Evolutionary conservation across 2,329 filamentous ascomycete species (phyloP).

Genomic region (Talaromyces sp.): DNA sequence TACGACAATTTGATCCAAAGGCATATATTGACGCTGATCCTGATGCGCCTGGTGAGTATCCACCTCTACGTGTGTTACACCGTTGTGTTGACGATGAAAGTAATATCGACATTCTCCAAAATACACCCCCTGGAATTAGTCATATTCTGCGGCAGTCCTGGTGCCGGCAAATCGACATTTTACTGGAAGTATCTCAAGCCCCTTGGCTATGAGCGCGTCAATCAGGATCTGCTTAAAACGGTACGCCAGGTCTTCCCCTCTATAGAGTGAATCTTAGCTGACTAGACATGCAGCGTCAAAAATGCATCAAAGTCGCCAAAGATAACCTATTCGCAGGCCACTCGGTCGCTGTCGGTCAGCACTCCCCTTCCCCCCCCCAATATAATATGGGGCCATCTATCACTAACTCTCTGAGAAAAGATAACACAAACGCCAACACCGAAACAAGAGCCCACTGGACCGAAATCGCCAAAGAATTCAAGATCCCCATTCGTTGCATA

Average conservation of each 20-base stretch:
- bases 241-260: conserved; percentile 34
- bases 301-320: conserved; percentile 67
- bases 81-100: conserved; percentile 17
- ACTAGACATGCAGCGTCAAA: conserved; percentile 49
- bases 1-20: conserved; percentile 67
- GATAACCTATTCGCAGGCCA: conserved; percentile 61
- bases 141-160: conserved; percentile 82
- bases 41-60: conserved; percentile 33
- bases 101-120: conserved; percentile 49
- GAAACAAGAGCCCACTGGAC: conserved; percentile 78
- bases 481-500: conserved; percentile 76
- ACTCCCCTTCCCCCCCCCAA: no score
- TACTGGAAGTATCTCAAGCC: conserved; percentile 75
- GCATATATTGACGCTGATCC: conserved; percentile 46
- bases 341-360: conserved; percentile 71
- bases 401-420: conserved; percentile 43
- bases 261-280: not conserved
- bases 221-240: conserved; percentile 83
- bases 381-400: no score
- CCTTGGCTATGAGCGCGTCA: conserved; percentile 76
- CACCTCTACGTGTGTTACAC: not conserved
- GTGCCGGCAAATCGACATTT: conserved; percentile 87
- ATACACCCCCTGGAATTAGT: conserved; percentile 68
- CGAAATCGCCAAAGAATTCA: conserved; percentile 64
- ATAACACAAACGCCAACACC: conserved; percentile 90